phyloP scores from a whole-genome alignment of 2,329 filamentous ascomycete genomes.

The Sarocladium kiliense region DNA sequence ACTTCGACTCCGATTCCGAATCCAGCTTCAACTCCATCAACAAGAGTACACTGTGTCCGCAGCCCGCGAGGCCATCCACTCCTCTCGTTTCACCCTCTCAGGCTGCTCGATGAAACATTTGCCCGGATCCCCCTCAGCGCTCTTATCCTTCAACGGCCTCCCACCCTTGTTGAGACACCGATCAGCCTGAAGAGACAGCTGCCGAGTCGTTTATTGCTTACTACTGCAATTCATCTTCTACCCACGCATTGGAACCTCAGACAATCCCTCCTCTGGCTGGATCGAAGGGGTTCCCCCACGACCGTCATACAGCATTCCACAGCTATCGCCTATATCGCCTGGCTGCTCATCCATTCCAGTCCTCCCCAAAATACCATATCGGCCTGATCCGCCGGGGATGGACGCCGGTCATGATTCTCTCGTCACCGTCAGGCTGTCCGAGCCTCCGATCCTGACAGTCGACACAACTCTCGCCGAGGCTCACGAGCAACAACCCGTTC shows the following conservation, averaged over 20 bases:
- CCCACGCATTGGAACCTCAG: not conserved
- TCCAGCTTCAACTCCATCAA: not conserved
- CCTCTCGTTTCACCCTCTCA: not conserved
- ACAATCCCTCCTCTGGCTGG: constrained; percentile 3
- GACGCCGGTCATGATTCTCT: constrained; percentile 56
- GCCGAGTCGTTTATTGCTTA: not conserved
- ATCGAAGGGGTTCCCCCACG: constrained; percentile 6
- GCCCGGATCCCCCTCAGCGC: not conserved
- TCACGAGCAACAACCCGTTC: constrained; percentile 23
- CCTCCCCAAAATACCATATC: not conserved
- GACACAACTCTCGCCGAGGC: constrained; percentile 33
- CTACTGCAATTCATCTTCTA: not conserved
- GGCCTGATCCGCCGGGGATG: not conserved
- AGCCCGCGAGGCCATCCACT: not conserved
- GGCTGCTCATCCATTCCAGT: not conserved
- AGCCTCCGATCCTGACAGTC: constrained; percentile 49
- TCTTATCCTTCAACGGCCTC: not conserved
- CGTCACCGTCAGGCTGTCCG: constrained; percentile 71
- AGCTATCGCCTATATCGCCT: not conserved
- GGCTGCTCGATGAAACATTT: constrained; percentile 1
- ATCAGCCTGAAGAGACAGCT: not conserved
- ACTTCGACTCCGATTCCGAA: not conserved
- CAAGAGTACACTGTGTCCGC: no score
- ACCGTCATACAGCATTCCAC: not conserved
- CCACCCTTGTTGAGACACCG: not conserved